Evolutionary conservation across 164 flowering plant genomes (phyloP).

Genomic region (Nelumbo lutea): DNA sequence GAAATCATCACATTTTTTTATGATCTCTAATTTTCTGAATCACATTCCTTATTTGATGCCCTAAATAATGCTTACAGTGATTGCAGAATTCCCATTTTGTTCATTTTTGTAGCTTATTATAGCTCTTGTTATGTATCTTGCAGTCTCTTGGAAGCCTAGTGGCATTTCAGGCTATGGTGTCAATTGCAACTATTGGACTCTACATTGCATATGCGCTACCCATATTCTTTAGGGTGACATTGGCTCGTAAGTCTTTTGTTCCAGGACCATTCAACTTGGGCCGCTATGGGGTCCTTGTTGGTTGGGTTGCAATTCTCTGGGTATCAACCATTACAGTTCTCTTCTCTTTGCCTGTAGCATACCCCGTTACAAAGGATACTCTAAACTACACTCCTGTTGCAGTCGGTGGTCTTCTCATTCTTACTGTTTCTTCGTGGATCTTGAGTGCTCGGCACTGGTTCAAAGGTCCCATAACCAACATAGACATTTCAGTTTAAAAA

Average conservation of each 20-base stretch:
- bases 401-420: conserved; percentile 62
- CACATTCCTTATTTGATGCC: neutral
- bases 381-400: conserved; percentile 95
- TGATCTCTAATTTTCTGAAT: neutral
- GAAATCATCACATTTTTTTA: neutral
- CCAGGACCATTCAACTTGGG: conserved; percentile 94
- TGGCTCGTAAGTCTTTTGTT: conserved; percentile 66
- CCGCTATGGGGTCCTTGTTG: conserved; percentile 63
- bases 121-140: conserved; percentile 14
- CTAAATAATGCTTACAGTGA: neutral
- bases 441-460: conserved; percentile 73
- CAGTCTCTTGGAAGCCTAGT: conserved; percentile 95
- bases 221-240: conserved; percentile 78
- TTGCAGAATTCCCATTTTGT: neutral
- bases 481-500: conserved; percentile 22
- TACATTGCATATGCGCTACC: conserved; percentile 95
- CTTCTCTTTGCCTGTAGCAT: conserved; percentile 86
- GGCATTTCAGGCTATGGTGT: conserved; percentile 68
- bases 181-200: conserved; percentile 89
- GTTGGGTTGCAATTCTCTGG: conserved; percentile 92
- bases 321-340: conserved; percentile 72
- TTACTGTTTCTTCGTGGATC: conserved; percentile 56
- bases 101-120: neutral
- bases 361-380: conserved; percentile 64
- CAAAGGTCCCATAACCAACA: conserved; percentile 67